phyloP scores from a whole-genome alignment of 2,329 filamentous ascomycete genomes.

The Fusarium coffeatum region DNA sequence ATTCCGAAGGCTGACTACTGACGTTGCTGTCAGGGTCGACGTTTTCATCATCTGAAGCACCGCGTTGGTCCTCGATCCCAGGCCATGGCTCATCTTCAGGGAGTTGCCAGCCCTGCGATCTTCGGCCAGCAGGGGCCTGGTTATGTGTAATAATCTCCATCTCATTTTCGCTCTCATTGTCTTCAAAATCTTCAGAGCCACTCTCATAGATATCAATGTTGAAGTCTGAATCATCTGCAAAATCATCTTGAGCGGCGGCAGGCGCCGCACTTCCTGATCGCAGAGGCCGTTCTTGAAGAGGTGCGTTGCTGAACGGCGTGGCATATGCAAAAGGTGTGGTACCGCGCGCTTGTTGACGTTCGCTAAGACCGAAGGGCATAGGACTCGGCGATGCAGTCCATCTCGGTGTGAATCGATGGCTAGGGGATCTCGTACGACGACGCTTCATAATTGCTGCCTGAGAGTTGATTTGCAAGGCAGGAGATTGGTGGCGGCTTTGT shows the following conservation, averaged over 20 bases:
- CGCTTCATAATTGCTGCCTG: constrained; percentile 57
- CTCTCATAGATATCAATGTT: constrained; percentile 53
- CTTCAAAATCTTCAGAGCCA: constrained; percentile 51
- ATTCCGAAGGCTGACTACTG: constrained; percentile 67
- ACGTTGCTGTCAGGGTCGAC: constrained; percentile 57
- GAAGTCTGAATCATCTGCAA: constrained; percentile 54
- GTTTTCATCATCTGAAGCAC: constrained; percentile 63
- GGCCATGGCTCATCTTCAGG: constrained; percentile 69
- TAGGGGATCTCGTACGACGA: constrained; percentile 69
- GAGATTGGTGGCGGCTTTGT: constrained; percentile 50
- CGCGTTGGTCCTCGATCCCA: constrained; percentile 64
- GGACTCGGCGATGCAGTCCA: constrained; percentile 64
- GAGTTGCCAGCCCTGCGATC: constrained; percentile 48
- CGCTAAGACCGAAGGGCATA: constrained; percentile 51
- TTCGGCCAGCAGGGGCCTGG: constrained; percentile 32
- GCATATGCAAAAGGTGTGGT: constrained; percentile 77
- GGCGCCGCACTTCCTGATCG: constrained; percentile 48
- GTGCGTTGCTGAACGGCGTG: constrained; percentile 76
- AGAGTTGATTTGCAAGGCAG: constrained; percentile 42
- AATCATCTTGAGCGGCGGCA: constrained; percentile 46
- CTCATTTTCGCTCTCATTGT: constrained; percentile 42
- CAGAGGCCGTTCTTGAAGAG: constrained; percentile 56
- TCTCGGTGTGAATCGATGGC: constrained; percentile 65
- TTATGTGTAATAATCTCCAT: constrained; percentile 47
- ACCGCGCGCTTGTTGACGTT: constrained; percentile 53